A percentile compares a stretch with the other conserved stretches of the same genome.
Conservation (phyloP, 202 grass and related monocot species). For the Carex sylvatica region DNA sequence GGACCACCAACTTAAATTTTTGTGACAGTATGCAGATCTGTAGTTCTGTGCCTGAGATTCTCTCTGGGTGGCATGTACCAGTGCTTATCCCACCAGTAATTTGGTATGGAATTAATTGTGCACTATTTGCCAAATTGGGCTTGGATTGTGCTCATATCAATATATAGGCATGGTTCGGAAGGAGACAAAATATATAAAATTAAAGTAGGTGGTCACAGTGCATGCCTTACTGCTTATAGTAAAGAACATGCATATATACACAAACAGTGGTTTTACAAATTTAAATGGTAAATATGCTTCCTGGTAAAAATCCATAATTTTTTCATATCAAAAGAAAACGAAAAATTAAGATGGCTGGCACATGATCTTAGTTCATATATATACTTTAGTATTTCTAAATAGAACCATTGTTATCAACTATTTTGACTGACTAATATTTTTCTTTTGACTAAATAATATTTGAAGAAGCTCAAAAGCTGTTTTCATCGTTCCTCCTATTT, state of each 20-base stretch:
- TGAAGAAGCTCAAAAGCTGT: too few relatives aligned
- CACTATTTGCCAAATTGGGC: conserved; percentile 16
- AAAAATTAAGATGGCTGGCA: not conserved
- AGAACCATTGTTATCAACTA: too few relatives aligned
- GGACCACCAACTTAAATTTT: not conserved
- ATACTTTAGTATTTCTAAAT: not conserved
- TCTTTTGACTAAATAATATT: too few relatives aligned
- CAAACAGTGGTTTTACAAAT: not conserved
- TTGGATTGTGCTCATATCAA: not conserved
- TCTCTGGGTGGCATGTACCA: conserved; percentile 5
- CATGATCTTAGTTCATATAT: not conserved
- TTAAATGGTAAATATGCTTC: not conserved
- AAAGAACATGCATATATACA: not conserved
- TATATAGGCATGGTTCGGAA: too few relatives aligned
- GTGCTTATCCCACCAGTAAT: not conserved
- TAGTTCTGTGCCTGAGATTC: conserved; percentile 3
- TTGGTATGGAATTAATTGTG: not conserved
- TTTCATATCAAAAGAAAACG: not conserved
- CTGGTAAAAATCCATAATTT: not conserved
- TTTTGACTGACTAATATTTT: too few relatives aligned
- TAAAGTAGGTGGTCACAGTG: not conserved
- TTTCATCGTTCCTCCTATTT: too few relatives aligned
- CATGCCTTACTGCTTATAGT: not conserved
- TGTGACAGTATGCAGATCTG: not conserved
- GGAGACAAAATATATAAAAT: not conserved